Conservation (phyloP, 2,329 filamentous ascomycete genomes). For the Exophiala xenobiotica region DNA sequence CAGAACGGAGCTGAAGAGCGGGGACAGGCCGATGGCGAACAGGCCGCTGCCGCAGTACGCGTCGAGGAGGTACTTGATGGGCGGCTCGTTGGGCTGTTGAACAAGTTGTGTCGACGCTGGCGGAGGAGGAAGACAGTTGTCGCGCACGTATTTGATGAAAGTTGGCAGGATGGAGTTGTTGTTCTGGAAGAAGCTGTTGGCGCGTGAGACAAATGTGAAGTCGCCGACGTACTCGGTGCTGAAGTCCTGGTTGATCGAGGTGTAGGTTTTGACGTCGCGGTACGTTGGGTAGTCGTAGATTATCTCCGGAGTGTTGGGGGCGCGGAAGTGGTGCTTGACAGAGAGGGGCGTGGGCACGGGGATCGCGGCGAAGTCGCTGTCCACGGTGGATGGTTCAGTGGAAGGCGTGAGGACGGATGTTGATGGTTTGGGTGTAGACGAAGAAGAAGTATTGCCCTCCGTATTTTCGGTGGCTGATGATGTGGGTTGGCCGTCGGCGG, state of each 20-base stretch:
- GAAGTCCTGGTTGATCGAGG: conserved; percentile 79
- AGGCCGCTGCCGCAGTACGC: conserved; percentile 96
- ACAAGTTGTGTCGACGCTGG: conserved; percentile 14
- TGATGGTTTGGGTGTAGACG: neutral
- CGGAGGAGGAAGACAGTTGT: conserved; percentile 65
- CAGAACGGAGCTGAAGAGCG: conserved; percentile 73
- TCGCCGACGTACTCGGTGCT: conserved; percentile 84
- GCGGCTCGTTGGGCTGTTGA: conserved; percentile 30
- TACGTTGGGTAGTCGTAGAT: conserved; percentile 59
- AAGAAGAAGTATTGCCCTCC: conserved; percentile 2
- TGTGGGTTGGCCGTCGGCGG: neutral
- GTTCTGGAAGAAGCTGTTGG: conserved; percentile 97
- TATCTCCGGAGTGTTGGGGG: conserved; percentile 50
- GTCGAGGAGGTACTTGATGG: conserved; percentile 85
- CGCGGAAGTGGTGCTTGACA: conserved; percentile 24
- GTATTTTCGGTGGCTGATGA: conserved; percentile 14
- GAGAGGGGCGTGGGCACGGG: conserved; percentile 10
- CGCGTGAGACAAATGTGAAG: conserved; percentile 85
- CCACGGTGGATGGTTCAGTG: neutral
- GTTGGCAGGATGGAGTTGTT: conserved; percentile 93
- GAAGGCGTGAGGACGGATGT: neutral
- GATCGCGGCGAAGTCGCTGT: neutral
- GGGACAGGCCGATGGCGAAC: conserved; percentile 90
- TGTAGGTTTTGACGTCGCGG: conserved; percentile 80
- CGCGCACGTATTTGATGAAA: conserved; percentile 84